Conservation (phyloP, 2,329 filamentous ascomycete genomes). For the Trichoderma sp. region DNA sequence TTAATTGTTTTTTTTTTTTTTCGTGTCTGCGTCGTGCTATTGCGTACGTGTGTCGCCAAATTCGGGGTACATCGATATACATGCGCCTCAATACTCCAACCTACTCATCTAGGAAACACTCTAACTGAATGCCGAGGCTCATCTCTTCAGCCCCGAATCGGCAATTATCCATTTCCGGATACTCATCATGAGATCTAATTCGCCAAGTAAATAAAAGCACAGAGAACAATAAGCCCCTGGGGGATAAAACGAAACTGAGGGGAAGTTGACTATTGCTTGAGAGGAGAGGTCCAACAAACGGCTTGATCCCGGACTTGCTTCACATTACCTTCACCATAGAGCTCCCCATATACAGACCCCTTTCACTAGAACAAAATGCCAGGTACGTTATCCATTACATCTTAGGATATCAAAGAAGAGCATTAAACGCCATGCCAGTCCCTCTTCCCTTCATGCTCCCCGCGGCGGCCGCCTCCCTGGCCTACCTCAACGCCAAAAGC, state of each 20-base stretch:
- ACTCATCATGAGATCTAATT: background rate
- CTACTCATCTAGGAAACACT: background rate
- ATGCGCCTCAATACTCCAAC: background rate
- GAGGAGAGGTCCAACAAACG: background rate
- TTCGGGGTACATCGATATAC: background rate
- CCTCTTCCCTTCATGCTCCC: constrained; percentile 55
- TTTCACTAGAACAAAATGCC: background rate
- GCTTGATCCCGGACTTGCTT: background rate
- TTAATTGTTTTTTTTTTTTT: background rate
- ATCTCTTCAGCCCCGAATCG: background rate
- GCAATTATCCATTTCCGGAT: background rate
- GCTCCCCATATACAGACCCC: background rate
- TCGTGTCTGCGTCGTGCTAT: background rate
- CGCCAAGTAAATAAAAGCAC: background rate
- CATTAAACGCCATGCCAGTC: constrained; percentile 35
- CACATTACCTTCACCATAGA: background rate
- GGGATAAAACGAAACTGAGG: background rate
- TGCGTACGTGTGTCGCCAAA: background rate
- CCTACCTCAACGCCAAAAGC: constrained; percentile 73
- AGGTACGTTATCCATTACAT: background rate
- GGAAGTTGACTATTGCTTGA: background rate
- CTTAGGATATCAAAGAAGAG: background rate
- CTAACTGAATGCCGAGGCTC: constrained; percentile 5
- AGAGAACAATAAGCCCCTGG: background rate
- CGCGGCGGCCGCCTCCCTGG: constrained; percentile 62